Base-by-base conservation (phyloP, 345 rosid genomes). In the Bruguiera gymnorhiza region DNA sequence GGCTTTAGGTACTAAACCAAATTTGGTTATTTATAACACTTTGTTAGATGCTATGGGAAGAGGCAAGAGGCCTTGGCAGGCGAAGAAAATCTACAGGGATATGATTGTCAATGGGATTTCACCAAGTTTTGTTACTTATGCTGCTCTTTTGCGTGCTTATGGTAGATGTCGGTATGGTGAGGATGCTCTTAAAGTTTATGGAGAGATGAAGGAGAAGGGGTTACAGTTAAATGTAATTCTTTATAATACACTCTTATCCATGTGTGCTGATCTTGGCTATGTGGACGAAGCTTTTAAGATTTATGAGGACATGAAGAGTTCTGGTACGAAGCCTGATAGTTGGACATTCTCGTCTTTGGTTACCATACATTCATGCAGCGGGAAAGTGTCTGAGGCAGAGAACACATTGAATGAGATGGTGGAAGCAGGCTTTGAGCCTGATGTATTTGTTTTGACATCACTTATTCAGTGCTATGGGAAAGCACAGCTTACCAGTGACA, bases 21-120 rank as follows among this genome's bases (percentile, higher is more conserved):
- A 91, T 82, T 48, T 87, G 68, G 79, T 81, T 62, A 70, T 78
- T 3, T 91, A 85, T 76, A 94, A 89, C 79, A 88, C 86, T 70
- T 62, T 94, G 83, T 75, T 94, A 72, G 96, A 89, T 82, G 83
- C 88, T 8, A 91, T 94, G 98, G 97, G 98, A 55, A 86, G 88
- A 82, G 97, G 95, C 37, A 89, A 78, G 88, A 91, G 97, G 85
- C 98, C 98, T 4, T 94, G 97, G 95, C 95, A 87, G 78, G 96
- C 85, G 0, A 91, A 90, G 81, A 83, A 53, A 21, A 75, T 95
- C 58, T 80, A 87, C 79, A 85, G 78, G 55, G 97, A 91, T 73
- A 82, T 95, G 90, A 78, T 77, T 19, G 66, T 58, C 54, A 84
- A 76, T 73, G 96, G 96, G 37, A 66, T 85, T 76, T 69, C 79